A percentile compares a stretch with the other conserved stretches of the same genome.
Conservation (phyloP, 2,329 filamentous ascomycete genomes). For the Aspergillus sclerotialis region DNA sequence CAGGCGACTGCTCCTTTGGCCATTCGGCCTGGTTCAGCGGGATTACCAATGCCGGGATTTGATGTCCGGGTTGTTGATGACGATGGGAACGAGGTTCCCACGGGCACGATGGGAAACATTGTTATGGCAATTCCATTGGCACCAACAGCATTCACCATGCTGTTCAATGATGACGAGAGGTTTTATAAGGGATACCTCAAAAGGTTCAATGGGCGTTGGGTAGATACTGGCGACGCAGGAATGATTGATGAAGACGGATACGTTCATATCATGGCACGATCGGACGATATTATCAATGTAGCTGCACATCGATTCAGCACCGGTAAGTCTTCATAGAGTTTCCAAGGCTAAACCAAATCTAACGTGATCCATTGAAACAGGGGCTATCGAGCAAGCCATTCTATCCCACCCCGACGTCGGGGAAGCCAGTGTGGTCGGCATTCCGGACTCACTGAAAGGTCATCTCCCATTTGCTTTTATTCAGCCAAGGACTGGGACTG, state of each 20-base stretch:
- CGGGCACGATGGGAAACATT: conserved; percentile 81
- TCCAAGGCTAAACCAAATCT: conserved; percentile 1
- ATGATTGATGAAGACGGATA: conserved; percentile 70
- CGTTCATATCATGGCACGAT: conserved; percentile 56
- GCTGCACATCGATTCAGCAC: conserved; percentile 87
- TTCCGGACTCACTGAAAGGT: conserved; percentile 80
- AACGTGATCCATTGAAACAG: too few relatives aligned
- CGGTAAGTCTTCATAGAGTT: conserved; percentile 49
- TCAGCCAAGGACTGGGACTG: conserved; percentile 50
- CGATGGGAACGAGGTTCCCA: conserved; percentile 61
- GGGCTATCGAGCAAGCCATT: conserved; percentile 85
- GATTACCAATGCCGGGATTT: conserved; percentile 86
- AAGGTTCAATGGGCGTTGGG: conserved; percentile 72
- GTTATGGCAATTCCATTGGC: conserved; percentile 76
- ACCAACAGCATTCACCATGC: conserved; percentile 75
- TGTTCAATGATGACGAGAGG: conserved; percentile 79
- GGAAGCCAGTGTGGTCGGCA: conserved; percentile 78
- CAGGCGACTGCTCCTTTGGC: conserved; percentile 45
- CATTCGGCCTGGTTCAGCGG: conserved; percentile 78
- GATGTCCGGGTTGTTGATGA: conserved; percentile 82
- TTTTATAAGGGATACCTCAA: conserved; percentile 83
- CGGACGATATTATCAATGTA: conserved; percentile 92
- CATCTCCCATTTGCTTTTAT: conserved; percentile 90
- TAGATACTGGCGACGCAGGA: conserved; percentile 88
- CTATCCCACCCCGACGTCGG: conserved; percentile 70